Conservation (phyloP, 2,329 filamentous ascomycete species). For the Diaporthe destruens region DNA sequence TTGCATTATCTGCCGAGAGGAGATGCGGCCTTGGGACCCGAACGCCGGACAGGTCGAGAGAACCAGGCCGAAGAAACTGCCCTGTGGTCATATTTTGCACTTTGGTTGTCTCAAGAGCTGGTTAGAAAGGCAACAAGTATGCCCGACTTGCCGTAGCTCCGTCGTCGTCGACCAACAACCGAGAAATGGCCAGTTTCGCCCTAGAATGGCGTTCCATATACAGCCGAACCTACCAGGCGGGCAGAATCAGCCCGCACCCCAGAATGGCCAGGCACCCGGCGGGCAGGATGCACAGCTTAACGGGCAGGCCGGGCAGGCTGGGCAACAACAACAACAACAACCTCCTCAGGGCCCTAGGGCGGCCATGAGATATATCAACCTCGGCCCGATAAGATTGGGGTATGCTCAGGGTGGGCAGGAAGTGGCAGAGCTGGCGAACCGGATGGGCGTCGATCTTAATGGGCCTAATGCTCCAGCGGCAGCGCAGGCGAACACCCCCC, state of each 20-base stretch:
- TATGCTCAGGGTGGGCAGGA: constrained; percentile 80
- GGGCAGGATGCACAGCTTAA: constrained; percentile 45
- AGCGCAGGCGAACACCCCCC: constrained; percentile 41
- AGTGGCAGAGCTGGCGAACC: constrained; percentile 75
- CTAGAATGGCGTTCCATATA: constrained; percentile 51
- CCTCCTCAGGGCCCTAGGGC: constrained; percentile 48
- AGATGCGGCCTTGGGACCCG: constrained; percentile 86
- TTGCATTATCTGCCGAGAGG: constrained; percentile 97
- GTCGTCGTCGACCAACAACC: constrained; percentile 72
- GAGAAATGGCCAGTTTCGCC: constrained; percentile 49
- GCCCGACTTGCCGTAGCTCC: constrained; percentile 90
- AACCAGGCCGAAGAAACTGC: constrained; percentile 91
- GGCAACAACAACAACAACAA: constrained; percentile 49
- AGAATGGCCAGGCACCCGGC: constrained; percentile 47
- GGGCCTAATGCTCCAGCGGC: constrained; percentile 44
- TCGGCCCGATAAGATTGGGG: constrained; percentile 81
- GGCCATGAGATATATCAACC: constrained; percentile 53
- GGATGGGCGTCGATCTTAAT: constrained; percentile 64
- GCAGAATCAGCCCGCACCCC: constrained; percentile 51
- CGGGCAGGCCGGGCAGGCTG: constrained; percentile 50
- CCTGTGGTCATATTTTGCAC: constrained; percentile 95
- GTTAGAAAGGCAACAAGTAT: constrained; percentile 97
- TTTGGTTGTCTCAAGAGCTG: constrained; percentile 95
- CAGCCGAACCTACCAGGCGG: constrained; percentile 50
- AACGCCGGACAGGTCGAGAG: constrained; percentile 81